phyloP scores from a whole-genome alignment of 2,329 filamentous ascomycete genomes.

The Hypoxylon sp. region DNA sequence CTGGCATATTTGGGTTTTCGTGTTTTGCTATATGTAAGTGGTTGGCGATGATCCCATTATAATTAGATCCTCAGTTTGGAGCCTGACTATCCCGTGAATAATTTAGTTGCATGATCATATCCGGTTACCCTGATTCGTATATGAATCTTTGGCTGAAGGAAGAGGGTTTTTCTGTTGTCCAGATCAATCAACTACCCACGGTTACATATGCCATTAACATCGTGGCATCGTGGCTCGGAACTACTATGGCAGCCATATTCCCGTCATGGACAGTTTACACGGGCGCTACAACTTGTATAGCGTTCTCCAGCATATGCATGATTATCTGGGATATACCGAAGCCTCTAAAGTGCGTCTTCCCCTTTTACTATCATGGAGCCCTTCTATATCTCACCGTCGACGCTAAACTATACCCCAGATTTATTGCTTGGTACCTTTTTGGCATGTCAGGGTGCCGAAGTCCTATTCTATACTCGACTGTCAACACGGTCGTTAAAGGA shows the following conservation, averaged over 20 bases:
- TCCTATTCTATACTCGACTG: constrained; percentile 61
- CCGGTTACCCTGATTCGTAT: constrained; percentile 62
- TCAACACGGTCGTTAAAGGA: constrained; percentile 60
- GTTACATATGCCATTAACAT: constrained; percentile 64
- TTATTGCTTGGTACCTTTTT: constrained; percentile 61
- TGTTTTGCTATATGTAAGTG: constrained; percentile 64
- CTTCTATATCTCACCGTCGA: background rate
- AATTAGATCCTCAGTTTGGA: background rate
- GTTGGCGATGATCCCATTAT: background rate
- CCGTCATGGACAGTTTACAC: constrained; percentile 65
- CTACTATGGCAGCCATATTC: constrained; percentile 65
- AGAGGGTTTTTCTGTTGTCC: constrained; percentile 62
- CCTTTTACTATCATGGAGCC: background rate
- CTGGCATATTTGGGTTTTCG: constrained; percentile 68
- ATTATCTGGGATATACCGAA: constrained; percentile 66
- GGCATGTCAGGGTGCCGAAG: constrained; percentile 58
- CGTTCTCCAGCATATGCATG: constrained; percentile 63
- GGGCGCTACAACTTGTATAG: constrained; percentile 57
- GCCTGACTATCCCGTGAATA: constrained; percentile 2
- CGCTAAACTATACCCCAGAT: constrained; percentile 48
- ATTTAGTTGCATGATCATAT: constrained; percentile 61
- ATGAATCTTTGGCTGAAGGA: constrained; percentile 69
- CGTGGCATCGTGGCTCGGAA: constrained; percentile 64
- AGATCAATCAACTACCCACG: constrained; percentile 67
- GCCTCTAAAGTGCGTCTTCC: constrained; percentile 59